Base-by-base conservation (phyloP, 164 flowering plant genomes). In the Dillenia suffruticosa region DNA sequence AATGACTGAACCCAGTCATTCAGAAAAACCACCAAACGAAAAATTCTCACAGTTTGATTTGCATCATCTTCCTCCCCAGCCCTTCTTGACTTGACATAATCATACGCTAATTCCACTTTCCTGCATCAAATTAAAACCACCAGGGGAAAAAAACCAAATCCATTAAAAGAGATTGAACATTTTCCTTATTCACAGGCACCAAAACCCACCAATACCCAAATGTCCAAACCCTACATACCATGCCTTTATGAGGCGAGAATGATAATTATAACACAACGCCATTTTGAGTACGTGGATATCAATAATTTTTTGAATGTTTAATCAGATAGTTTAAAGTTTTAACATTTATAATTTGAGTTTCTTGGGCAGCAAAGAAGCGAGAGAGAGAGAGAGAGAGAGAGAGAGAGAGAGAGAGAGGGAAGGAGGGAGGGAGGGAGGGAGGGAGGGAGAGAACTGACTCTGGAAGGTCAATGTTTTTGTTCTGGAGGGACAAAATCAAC, bases 1-100 rank as follows among this genome's bases (percentile, higher is more conserved):
- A 82, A 47, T 5, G 86, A 77, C 74, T 90, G 96, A 15, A 87
- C 65, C 98, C 98, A 94, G 12, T 84, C 86, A 67, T 63, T 84
- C 26, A 94, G 73, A 63, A 75, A 81, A 49, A 72, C 60, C 56
- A 89, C 9, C n/a, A 87, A 54, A 5, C 89, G 84, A 9, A 84
- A 75, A 44, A 72, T n/a, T 57, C 82, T 75, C 48, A 86, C 76
- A 0, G 76, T 73, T 58, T 86, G 64, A 52, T 65, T 67, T n/a
- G n/a, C 16, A 2, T 61, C 71, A 52, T 49, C 69, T 2, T 52
- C 67, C 9, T 44, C 74, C 46, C 73, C 63, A 14, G 46, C 52
- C 47, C 12, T 61, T 45, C 66, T 67, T 45, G 76, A 73, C 12
- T 74, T 70, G 57, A 87, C 79, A 66, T 71, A 90, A 57, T 68